Percentiles rank a stretch among this genome's conserved stretches.
Evolutionary conservation across 331 rosid genomes (phyloP).

Genomic region (Saraca asoca): DNA sequence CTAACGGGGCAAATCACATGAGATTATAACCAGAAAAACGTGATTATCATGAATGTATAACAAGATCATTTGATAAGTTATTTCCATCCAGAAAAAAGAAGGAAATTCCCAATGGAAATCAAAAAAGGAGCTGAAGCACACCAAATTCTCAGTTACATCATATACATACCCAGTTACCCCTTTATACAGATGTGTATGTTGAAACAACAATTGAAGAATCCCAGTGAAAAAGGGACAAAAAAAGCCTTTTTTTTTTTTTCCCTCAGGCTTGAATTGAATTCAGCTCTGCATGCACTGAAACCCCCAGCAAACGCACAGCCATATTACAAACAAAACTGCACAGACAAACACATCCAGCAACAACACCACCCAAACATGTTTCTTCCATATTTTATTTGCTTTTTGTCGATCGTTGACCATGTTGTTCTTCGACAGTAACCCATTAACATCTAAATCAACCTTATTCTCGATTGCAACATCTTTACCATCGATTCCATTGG

Average conservation of each 20-base stretch:
- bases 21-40: conserved; percentile 1
- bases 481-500: conserved; percentile 41
- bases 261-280: conserved; percentile 5
- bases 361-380: conserved; percentile 88
- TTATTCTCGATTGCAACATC: conserved; percentile 46
- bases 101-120: conserved; percentile 35
- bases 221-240: conserved; percentile 25
- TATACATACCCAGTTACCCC: conserved; percentile 29
- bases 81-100: conserved; percentile 30
- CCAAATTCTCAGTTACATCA: conserved; percentile 31
- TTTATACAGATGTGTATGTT: conserved; percentile 24
- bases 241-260: no score
- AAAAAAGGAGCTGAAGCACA: conserved; percentile 31
- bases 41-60: background rate
- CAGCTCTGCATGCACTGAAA: conserved; percentile 77
- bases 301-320: conserved; percentile 97
- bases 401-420: conserved; percentile 53
- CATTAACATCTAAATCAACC: conserved; percentile 46
- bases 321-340: conserved; percentile 67
- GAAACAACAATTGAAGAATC: conserved; percentile 30
- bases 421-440: conserved; percentile 16
- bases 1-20: background rate
- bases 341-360: conserved; percentile 77
- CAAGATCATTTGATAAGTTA: conserved; percentile 28
- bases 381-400: conserved; percentile 84